Evolutionary conservation across 192 early-diverging fungal species (phyloP).

Genomic region (Backusella circina): DNA sequence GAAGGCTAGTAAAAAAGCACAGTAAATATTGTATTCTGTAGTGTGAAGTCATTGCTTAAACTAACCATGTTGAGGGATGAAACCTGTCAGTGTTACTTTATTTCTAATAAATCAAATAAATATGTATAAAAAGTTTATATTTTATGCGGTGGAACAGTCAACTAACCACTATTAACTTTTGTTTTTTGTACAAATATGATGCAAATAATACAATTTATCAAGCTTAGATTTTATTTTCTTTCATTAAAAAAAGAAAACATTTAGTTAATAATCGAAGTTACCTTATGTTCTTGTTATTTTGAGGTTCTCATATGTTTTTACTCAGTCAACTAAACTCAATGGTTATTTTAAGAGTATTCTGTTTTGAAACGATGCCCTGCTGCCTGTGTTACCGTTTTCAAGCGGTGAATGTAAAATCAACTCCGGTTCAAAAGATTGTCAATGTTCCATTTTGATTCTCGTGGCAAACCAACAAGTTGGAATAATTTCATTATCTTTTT

Average conservation of each 20-base stretch:
- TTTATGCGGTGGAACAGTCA: not conserved
- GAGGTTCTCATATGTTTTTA: not conserved
- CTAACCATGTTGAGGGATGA: not conserved
- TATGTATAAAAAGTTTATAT: not conserved
- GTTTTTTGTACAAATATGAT: not conserved
- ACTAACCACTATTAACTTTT: not conserved
- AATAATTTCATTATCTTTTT: not conserved
- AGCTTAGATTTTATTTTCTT: not conserved
- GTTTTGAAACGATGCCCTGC: not conserved
- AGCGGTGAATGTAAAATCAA: not conserved
- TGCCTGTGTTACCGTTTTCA: not conserved
- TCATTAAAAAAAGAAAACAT: not conserved
- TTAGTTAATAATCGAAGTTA: too few species aligned
- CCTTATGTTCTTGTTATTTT: not conserved
- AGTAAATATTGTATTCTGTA: not conserved
- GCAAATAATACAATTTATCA: not conserved
- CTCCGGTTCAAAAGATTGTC: not conserved
- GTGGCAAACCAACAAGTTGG: not conserved
- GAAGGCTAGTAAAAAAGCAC: not conserved
- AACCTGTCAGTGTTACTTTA: not conserved
- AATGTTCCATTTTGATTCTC: constrained; percentile 2
- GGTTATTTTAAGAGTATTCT: not conserved
- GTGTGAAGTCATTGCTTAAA: not conserved
- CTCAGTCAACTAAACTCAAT: not conserved
- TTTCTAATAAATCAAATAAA: not conserved